Base-by-base conservation (phyloP, 2,329 filamentous ascomycete species). In the Endocalyx cinctus region DNA sequence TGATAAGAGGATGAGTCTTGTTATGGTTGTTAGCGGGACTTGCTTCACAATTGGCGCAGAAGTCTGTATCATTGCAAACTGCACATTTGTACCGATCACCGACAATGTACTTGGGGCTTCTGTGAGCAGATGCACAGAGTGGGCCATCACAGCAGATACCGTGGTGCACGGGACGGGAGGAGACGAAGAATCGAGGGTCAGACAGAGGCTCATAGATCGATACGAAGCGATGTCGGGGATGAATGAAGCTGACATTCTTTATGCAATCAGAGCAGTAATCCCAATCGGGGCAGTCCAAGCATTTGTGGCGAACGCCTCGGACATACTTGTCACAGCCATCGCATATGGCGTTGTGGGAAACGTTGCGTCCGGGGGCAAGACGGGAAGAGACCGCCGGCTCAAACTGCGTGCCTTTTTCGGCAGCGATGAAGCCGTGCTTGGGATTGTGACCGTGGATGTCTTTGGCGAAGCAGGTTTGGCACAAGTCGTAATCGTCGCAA, bases 81-180 rank as follows among this genome's bases (percentile, higher is more conserved):
- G 90, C 87, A 57, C 92, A 98, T 78, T 98, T 98, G 76, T 92
- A 98, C 44, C 92, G 86, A 40, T 84, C 75, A 32, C 92, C 94
- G 34, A 74, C 72, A 51, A 98, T 96, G 64, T 88, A 95, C 18
- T 67, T 77, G 70, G 54, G 69, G 56, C 57, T 71, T 57, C 46
- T 62, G 47, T 51, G 70, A 48, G 62, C 68, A 50, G 67, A 64
- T 39, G 74, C 74, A 74, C 92, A 98, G 27, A 95, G 73, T 16
- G 89, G 89, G 1, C 92, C 92, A 59, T 98, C 92, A 55, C 92
- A 98, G 72, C 84, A 94, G 55, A 97, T 90, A 37, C 89, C 90
- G 43, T 73, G 70, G 57, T 98, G 92, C 25, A 78, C 71, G 37
- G 69, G 62, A 28, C 58, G 72, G 54, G 46, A 54, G 35, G 48